Evolutionary conservation across 192 early-diverging fungal genomes (phyloP).

Genomic region (Coemansia sp.): DNA sequence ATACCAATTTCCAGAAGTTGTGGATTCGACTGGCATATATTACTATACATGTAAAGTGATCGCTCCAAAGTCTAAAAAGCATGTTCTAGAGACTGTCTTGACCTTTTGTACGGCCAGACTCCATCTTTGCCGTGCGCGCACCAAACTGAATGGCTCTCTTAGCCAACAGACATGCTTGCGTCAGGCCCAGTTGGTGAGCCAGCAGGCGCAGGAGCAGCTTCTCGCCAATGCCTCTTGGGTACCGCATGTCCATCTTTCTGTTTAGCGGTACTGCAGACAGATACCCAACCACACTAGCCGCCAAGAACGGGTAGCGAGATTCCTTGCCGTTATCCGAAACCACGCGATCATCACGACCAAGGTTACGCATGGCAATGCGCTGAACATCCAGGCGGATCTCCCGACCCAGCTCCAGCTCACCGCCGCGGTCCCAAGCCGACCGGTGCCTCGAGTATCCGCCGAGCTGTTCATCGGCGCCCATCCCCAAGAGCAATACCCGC

Average conservation of each 20-base stretch:
- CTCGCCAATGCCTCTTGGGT: slow-evolving; percentile 80
- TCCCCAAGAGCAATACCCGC: slow-evolving; percentile 78
- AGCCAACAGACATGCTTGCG: slow-evolving; percentile 56
- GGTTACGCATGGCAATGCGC: slow-evolving; percentile 82
- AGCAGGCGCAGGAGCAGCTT: slow-evolving; percentile 83
- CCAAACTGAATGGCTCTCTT: slow-evolving; percentile 99
- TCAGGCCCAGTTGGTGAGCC: slow-evolving; percentile 66
- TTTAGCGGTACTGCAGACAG: slow-evolving; percentile 70
- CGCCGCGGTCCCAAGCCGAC: slow-evolving; percentile 61
- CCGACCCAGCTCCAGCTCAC: slow-evolving; percentile 65
- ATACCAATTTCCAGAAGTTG: slow-evolving; percentile 15
- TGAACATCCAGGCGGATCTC: slow-evolving; percentile 83
- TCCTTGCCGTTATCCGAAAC: slow-evolving; percentile 84
- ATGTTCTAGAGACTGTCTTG: slow-evolving; percentile 22
- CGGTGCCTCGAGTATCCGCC: slow-evolving; percentile 89
- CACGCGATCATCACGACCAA: slow-evolving; percentile 93
- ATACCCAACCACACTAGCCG: slow-evolving; percentile 63
- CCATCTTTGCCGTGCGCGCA: slow-evolving; percentile 93
- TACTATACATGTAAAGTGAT: neutral
- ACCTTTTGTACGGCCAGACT: slow-evolving; percentile 29
- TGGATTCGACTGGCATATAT: slow-evolving; percentile 4
- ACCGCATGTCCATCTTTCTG: slow-evolving; percentile 79
- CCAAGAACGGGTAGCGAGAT: slow-evolving; percentile 84
- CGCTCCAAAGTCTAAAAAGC: neutral
- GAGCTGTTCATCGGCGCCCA: slow-evolving; percentile 95